Base-by-base conservation (phyloP, 331 rosid genomes). In the Quercus phellos region DNA sequence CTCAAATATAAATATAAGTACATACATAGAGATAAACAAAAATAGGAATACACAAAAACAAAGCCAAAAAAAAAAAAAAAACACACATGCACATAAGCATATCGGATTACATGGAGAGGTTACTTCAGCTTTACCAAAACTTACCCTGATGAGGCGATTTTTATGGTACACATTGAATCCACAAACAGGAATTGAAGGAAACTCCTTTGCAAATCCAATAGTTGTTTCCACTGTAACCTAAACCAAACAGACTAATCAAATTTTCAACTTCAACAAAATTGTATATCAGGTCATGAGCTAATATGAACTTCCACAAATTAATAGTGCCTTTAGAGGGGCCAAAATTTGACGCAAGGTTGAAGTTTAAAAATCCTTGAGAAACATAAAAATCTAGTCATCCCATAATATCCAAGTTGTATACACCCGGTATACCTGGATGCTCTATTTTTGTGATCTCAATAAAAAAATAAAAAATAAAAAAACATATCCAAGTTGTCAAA, bases 91-190 rank as follows among this genome's bases (percentile, higher is more conserved):
- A 61, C 4, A 71, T 26, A 54, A 38, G 4, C 67, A 4, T 30
- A 27, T 50, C 29, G 35, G 42, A 72, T 54, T 22, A 46, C 58
- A 85, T 54, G 51, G 55, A 54, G 55, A 51, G 80, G 74, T 30
- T 63, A 70, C 30, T 66, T 79, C 30, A 82, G 77, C 69, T 38
- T 67, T 74, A 46, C 38, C 75, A 61, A 56, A 80, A 81, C 85
- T 76, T 86, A 94, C 99, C 96, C 91, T 88, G 85, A 94, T 94
- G 75, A 94, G 93, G 74, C 99, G 97, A 85, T 94, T 94, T 84
- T 90, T 94, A 80, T 90, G 97, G 85, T 94, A 92, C 74, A 94
- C 92, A 10, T 92, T 92, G 87, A 87, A 90, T 73, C 99, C 99
- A 82, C 80, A 6, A 81, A 92, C 95, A 38, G 74, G 35, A 54